Evolutionary conservation across 225 moss, liverwort and hornwort genomes (phyloP), one percentile per base, ranked within the genome.

Genomic region (Marchantia polymorpha): DNA sequence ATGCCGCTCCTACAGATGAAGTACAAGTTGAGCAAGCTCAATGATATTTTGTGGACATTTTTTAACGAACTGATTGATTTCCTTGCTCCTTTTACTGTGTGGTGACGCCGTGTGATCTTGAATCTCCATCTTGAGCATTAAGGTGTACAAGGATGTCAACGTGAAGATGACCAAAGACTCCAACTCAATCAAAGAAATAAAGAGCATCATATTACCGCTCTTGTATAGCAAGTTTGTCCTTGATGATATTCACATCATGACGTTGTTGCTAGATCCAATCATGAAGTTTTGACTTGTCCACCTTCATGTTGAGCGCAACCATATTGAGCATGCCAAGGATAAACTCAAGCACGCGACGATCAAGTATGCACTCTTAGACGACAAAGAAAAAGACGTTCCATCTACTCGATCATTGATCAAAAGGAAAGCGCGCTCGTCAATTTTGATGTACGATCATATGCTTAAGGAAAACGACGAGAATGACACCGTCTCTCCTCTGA

Each of bases 211-310:
- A 16, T 67, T 67, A 16, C 16, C 66, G 16, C 66, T 67, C 66
- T 67, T 67, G 66, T 67, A 11, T 16, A 67, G 8, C 66, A 67
- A 67, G 66, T 67, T n/a, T n/a, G n/a, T n/a, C n/a, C n/a, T n/a
- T n/a, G n/a, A n/a, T n/a, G n/a, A n/a, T n/a, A n/a, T n/a, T 67
- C 66, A 16, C 66, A 12, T 67, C 12, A 67, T 67, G 66, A 67
- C n/a, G n/a, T 67, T 16, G 15, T 67, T 67, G 66, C 15, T 67
- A 67, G 66, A 67, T 67, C 66, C 15, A 16, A 67, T 67, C 66
- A 67, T 67, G 10, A 67, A 67, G 14, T 11, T 11, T 16, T 16
- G 66, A 12, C 66, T 67, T 67, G 14, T 67, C 16, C 15, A 10
- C 11, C n/a, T n/a, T n/a, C n/a, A n/a, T n/a, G n/a, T n/a, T n/a